Base-by-base conservation (phyloP, 2,329 filamentous ascomycete genomes). In the Ilyonectria robusta region DNA sequence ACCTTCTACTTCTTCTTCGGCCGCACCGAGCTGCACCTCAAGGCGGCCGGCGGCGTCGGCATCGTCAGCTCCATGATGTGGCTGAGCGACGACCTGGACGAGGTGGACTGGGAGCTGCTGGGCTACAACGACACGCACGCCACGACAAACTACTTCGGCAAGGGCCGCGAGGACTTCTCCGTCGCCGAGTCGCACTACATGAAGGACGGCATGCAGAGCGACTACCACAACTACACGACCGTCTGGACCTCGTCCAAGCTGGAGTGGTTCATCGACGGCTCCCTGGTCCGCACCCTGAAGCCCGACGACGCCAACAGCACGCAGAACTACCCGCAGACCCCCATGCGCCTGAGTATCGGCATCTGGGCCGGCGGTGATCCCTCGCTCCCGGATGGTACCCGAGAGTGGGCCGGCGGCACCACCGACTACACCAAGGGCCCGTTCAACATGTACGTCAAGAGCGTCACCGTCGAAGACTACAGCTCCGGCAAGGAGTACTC, bases 1-100 rank as follows among this genome's bases (percentile, higher is more conserved):
- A 89, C 90, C 74, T 95, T 94, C 79, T 96, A 94, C 83, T 92
- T 97, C 81, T 94, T 97, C 84, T 95, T 92, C 72, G 94, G 94
- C 60, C 89, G 91, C 67, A 90, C 94, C 62, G 93, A 96, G 80
- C 87, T 95, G 65, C 86, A 89, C 72, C 88, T 97, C 84, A 93
- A 94, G 83, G 92, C 93, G 4, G 91, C 94, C 1, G 82, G 85
- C 1, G 94, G 94, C 19, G 83, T 83, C 8, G 94, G 94, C 58
- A 91, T 97, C 69, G 89, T 97, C 74, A 94, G 91, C 76, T 90
- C 93, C 68, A 91, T 97, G 76, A 95, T 97, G 78, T 87, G 95
- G 80, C 86, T 96, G 71, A 95, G 92, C 57, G 92, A 96, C 73
- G 91, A 94, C 74, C 86, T 95, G 15, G 94, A 97, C 78, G 94